phyloP scores from a whole-genome alignment of 805 yeast species.

The Starmerella kuoi region DNA sequence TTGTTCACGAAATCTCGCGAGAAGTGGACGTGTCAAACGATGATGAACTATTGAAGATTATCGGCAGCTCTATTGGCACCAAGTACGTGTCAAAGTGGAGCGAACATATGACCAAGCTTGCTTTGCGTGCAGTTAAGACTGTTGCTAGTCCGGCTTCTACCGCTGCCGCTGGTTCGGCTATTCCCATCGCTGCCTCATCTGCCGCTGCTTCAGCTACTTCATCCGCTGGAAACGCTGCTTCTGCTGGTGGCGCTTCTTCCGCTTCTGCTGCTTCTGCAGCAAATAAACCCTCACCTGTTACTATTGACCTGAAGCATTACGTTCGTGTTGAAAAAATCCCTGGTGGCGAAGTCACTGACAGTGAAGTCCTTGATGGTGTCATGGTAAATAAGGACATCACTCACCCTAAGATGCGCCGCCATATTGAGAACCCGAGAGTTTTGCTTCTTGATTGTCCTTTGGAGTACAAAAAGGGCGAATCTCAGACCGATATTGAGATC shows the following conservation, averaged over 20 bases:
- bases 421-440: constrained; percentile 77
- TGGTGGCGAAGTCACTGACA: constrained; percentile 92
- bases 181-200: constrained; percentile 56
- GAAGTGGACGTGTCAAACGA: constrained; percentile 80
- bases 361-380: constrained; percentile 79
- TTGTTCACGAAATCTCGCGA: constrained; percentile 68
- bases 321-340: constrained; percentile 92
- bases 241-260: not conserved
- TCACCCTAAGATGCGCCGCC: constrained; percentile 96
- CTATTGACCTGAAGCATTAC: constrained; percentile 86
- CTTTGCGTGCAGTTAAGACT: constrained; percentile 77
- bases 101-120: constrained; percentile 75
- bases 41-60: constrained; percentile 71
- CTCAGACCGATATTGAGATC: constrained; percentile 95
- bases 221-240: not conserved
- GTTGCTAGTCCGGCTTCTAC: constrained; percentile 42
- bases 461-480: constrained; percentile 97
- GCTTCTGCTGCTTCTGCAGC: constrained; percentile 13
- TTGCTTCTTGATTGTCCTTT: constrained; percentile 88
- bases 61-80: constrained; percentile 88
- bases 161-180: constrained; percentile 46
- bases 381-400: constrained; percentile 91
- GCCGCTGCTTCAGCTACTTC: constrained; percentile 26
- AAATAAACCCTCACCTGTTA: constrained; percentile 40
- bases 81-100: constrained; percentile 89